These are phyloP conservation scores for Leishmania tropica DNA, from an alignment of 208 protist species.

Conservation along the genomic window DNA sequence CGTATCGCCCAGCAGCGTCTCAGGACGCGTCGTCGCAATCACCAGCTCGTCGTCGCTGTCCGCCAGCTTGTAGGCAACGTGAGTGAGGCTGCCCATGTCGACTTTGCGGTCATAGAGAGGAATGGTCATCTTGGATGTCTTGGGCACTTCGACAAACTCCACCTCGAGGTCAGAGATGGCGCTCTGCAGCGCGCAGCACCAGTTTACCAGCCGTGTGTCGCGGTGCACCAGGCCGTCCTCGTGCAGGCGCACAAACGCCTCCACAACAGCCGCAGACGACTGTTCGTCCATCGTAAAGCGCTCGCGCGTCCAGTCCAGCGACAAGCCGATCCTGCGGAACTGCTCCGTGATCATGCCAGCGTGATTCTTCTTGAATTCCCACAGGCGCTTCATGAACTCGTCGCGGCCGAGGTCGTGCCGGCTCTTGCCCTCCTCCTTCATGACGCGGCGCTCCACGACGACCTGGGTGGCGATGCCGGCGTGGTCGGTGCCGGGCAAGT, in stretches of 20 bases:
- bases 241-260: conserved; percentile 97
- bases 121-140: conserved; percentile 84
- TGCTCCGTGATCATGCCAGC: conserved; percentile 96
- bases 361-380: conserved; percentile 98
- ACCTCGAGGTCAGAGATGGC: conserved; percentile 99
- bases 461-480: conserved; percentile 99
- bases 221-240: conserved; percentile 97
- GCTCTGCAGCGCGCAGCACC: conserved; percentile 98
- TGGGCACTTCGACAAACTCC: conserved; percentile 89
- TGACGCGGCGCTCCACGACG: conserved; percentile 98
- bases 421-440: conserved; percentile 81
- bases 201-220: conserved; percentile 99
- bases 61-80: conserved; percentile 96
- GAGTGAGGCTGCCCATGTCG: conserved; percentile 95
- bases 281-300: conserved; percentile 99
- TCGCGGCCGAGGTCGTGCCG: conserved; percentile 98
- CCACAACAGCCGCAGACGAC: conserved; percentile 92
- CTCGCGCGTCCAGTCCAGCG: conserved; percentile 98
- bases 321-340: conserved; percentile 96
- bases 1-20: conserved; percentile 99
- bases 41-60: conserved; percentile 90
- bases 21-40: conserved; percentile 98
- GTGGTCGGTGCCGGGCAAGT: conserved; percentile 99
- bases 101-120: conserved; percentile 92
- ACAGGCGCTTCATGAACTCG: conserved; percentile 96